Evolutionary conservation across 345 rosid genomes (phyloP), one percentile per base, ranked within the genome.

Genomic region (Viola odorata): DNA sequence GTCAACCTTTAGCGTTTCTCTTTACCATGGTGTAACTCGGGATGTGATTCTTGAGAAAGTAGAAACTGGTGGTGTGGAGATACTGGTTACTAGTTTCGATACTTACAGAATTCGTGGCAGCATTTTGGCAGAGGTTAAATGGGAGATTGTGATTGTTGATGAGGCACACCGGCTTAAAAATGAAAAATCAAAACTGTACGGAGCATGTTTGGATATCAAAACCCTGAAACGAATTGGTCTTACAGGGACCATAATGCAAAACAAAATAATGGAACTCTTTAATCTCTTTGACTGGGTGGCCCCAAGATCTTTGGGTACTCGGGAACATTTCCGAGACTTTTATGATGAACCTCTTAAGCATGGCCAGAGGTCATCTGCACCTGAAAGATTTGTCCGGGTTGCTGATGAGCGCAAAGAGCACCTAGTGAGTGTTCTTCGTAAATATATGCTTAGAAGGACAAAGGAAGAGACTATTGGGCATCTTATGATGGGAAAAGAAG

Each of bases 401-500:
- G 98, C 98, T 54, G 85, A 81, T 73, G 71, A 87, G 75, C 82
- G 96, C 64, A 92, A 87, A 67, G 86, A 83, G 61, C 97, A 87
- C 66, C 73, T 89, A 41, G 96, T 74, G 52, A 45, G 52, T 37
- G 84, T 92, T 75, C 86, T 92, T 45, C 78, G 62, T 61, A 92
- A 85, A 66, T 89, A 87, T 65, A 76, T 89, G 94, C 67, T 92
- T 60, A 87, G 97, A 63, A 89, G 98, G 75, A 92, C 98, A 36
- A 92, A 92, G 80, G 97, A 86, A 67, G 96, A 89, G 77, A 89
- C 98, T 16, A 92, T 92, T 63, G 97, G 96, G 10, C 96, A 87
- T 82, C 80, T 89, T 60, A 80, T 92, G 98, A 80, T 89, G 96
- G 98, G 98, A 58, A 92, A 92, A 76, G 98, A 92, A 80, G 98